Base-by-base conservation (phyloP, 2,329 filamentous ascomycete genomes). In the Iodosphaeria phyllophila region DNA sequence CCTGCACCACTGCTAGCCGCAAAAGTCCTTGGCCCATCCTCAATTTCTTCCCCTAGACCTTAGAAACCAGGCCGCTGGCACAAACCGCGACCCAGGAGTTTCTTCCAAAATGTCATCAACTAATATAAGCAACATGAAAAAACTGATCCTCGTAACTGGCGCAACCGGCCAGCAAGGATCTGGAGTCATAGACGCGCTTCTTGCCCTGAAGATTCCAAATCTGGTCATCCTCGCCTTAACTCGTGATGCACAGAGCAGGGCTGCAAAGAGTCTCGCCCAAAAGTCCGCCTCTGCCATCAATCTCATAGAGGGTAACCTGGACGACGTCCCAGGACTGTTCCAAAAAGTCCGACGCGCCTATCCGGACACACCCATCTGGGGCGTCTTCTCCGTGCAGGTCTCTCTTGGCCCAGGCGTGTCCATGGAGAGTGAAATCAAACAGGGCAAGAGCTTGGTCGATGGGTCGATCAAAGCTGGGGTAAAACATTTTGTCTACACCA, bases 401-500 rank as follows among this genome's bases (percentile, higher is more conserved):
- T 44, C 46, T 3, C 32, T 44, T 30, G 48, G 47, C 7, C 41
- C 42, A 13, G 43, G 42, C 13, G 40, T 60, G 11, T 43, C 42
- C 0, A 16, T 48, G 6, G 42, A 48, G 19, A 34, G 38, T n/a
- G 51, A 57, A 30, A 33, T 46, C 5, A 22, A 18, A 1, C 67
- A 76, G 42, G 71, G 69, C 26, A 68, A 58, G 20, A 52, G 46
- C 0, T 46, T 77, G 6, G 51, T 74, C 28, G 61, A 73, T 29
- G 61, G 56, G n/a, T 52, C 63, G 3, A 39, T 74, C 29, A 54
- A 57, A 14, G 43, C 60, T 14, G 53, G 54, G 8, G 62, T 75
- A 19, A 50, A 56, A 30, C 59, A 68, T 37, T 71, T 76, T 35
- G 58, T 77, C 22, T 76, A 74, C 46, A 62, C 56, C 16, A 65